Evolutionary conservation across 2,329 filamentous ascomycete genomes (phyloP).

Genomic region (Paraphoma chrysanthemicola): DNA sequence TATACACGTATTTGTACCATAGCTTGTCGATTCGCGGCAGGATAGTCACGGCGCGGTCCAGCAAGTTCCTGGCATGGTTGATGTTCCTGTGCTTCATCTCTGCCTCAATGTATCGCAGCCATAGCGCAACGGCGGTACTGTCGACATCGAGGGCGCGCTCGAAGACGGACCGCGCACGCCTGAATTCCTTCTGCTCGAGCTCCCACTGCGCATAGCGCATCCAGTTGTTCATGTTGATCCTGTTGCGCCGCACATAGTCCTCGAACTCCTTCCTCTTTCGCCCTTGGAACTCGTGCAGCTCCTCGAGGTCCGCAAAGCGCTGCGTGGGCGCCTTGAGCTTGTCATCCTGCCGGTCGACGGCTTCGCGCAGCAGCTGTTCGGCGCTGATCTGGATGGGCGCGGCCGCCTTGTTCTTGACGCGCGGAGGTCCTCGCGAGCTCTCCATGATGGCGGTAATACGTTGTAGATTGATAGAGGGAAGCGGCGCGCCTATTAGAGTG

Average conservation of each 20-base stretch:
- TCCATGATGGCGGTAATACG: conserved; percentile 70
- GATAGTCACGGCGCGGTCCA: conserved; percentile 93
- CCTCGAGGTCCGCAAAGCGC: conserved; percentile 94
- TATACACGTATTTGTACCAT: conserved; percentile 99
- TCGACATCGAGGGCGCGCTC: conserved; percentile 94
- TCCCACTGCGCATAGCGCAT: conserved; percentile 98
- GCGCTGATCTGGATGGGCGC: conserved; percentile 86
- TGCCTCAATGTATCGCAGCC: conserved; percentile 92
- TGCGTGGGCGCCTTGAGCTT: conserved; percentile 89
- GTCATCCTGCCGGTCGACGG: conserved; percentile 93
- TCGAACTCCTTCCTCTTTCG: conserved; percentile 97
- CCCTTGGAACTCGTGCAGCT: conserved; percentile 96
- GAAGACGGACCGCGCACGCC: conserved; percentile 88
- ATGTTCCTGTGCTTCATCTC: conserved; percentile 84
- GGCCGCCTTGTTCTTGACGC: conserved; percentile 98
- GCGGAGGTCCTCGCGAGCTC: conserved; percentile 82
- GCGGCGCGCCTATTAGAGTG: not conserved
- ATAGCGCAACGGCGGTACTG: conserved; percentile 82
- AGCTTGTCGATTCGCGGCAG: conserved; percentile 92
- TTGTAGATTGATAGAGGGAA: not conserved
- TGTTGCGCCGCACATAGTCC: conserved; percentile 94
- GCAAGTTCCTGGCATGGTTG: conserved; percentile 92
- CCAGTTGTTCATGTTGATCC: conserved; percentile 98
- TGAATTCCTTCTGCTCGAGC: conserved; percentile 96
- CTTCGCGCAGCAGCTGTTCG: conserved; percentile 95